A percentile compares a stretch with the other conserved stretches of the same genome.
These are phyloP conservation scores for Striga asiatica DNA, from an alignment of 257 asterid species.

Conservation along the genomic window DNA sequence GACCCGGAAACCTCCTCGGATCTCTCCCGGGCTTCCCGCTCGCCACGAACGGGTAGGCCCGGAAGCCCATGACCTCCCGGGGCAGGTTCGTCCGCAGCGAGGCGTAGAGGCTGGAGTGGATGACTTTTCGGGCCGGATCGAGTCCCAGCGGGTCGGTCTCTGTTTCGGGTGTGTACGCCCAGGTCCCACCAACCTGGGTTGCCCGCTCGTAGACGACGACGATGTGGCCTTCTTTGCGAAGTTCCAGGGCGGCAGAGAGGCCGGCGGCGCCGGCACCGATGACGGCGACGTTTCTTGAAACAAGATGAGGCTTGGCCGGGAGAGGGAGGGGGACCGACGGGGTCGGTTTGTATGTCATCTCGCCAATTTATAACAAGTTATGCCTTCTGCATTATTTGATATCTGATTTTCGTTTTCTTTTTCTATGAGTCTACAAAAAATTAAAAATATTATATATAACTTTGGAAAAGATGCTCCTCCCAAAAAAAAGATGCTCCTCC, in stretches of 20 bases:
- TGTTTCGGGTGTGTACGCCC: conserved; percentile 58
- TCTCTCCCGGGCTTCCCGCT: conserved; percentile 42
- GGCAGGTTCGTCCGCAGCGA: conserved; percentile 90
- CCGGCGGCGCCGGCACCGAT: conserved; percentile 97
- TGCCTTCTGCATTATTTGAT: too few species aligned
- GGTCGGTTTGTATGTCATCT: background rate
- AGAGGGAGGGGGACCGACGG: conserved; percentile 6
- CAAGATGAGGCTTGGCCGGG: conserved; percentile 20
- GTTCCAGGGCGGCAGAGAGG: conserved; percentile 73
- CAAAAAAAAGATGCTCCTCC: too few species aligned
- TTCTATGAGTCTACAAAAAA: too few species aligned
- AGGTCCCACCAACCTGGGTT: conserved; percentile 65
- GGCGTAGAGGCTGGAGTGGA: conserved; percentile 73
- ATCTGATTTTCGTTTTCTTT: too few species aligned
- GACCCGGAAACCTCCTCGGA: conserved; percentile 77
- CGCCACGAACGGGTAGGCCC: conserved; percentile 57
- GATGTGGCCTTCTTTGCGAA: conserved; percentile 65
- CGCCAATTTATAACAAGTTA: too few species aligned
- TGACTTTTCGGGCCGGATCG: conserved; percentile 40
- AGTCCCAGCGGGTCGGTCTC: conserved; percentile 62
- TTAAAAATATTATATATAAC: too few species aligned
- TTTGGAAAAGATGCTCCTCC: too few species aligned
- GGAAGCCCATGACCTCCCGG: conserved; percentile 76
- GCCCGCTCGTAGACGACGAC: conserved; percentile 75
- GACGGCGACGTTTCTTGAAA: conserved; percentile 65